Percentiles rank a stretch among this genome's conserved stretches.
These are phyloP conservation scores for Bolboschoenoplectus hybrid DNA, from an alignment of 202 grass and related monocot species.

Conservation along the genomic window DNA sequence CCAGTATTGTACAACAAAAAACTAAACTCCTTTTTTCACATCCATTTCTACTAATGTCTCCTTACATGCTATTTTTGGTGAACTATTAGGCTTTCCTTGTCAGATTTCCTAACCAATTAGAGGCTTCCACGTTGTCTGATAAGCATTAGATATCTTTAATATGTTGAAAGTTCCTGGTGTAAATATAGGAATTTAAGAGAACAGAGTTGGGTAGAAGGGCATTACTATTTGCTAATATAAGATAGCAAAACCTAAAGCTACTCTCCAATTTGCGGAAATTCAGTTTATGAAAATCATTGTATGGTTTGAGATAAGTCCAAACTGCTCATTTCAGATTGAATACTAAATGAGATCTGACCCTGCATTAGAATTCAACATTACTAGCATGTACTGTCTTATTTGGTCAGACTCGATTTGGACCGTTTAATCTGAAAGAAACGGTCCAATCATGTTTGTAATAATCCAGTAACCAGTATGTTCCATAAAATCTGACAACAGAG, in stretches of 20 bases:
- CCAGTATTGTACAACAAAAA: conserved; percentile 19
- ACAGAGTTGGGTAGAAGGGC: conserved; percentile 25
- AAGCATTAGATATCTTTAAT: conserved; percentile 11
- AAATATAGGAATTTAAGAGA: conserved; percentile 7
- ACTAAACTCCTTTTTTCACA: not conserved
- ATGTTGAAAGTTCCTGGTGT: not conserved
- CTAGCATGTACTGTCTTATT: not conserved
- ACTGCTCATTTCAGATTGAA: conserved; percentile 2
- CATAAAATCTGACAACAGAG: not conserved
- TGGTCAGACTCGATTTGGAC: not conserved
- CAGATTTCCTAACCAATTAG: not conserved
- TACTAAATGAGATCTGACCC: not conserved
- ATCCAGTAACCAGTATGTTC: not conserved
- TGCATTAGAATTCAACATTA: not conserved
- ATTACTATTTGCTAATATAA: conserved; percentile 34
- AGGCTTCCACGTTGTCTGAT: conserved; percentile 17
- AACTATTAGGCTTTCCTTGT: not conserved
- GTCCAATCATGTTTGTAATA: not conserved
- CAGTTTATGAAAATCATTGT: not conserved
- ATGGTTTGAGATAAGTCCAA: conserved; percentile 9
- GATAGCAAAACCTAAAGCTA: not conserved
- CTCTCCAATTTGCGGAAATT: not conserved
- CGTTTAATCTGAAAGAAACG: conserved; percentile 6
- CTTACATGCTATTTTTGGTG: conserved; percentile 33
- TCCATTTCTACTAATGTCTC: conserved; percentile 10